A percentile compares a stretch with the other conserved stretches of the same genome.
phyloP scores from a whole-genome alignment of 2,329 filamentous ascomycete genomes.

The Ophiostoma quercus region DNA sequence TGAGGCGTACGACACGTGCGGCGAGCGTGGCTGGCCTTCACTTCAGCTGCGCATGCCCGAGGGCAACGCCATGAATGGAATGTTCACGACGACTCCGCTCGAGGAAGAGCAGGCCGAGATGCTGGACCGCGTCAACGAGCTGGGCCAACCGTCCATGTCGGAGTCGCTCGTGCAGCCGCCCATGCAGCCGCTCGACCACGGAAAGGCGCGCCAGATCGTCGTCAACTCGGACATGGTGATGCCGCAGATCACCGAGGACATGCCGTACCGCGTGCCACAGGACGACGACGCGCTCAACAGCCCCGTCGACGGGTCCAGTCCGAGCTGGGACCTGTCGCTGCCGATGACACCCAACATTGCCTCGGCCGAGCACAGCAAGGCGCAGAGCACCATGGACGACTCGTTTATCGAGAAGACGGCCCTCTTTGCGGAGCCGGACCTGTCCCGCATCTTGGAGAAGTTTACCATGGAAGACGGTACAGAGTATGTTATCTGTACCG shows the following conservation, averaged over 20 bases:
- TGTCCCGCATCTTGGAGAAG: conserved; percentile 23
- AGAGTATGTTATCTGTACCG: conserved; percentile 22
- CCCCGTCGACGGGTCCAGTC: conserved; percentile 19
- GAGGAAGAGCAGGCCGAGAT: conserved; percentile 20
- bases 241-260: conserved; percentile 21
- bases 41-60: conserved; percentile 28
- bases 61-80: conserved; percentile 17
- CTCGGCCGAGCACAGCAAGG: conserved; percentile 6
- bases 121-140: conserved; percentile 10
- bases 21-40: conserved; percentile 29
- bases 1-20: conserved; percentile 29
- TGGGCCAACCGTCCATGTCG: neutral
- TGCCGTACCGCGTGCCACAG: conserved; percentile 26
- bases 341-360: conserved; percentile 19
- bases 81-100: conserved; percentile 22
- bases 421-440: conserved; percentile 23
- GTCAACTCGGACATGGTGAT: conserved; percentile 23
- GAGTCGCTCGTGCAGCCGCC: neutral
- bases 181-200: neutral
- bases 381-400: conserved; percentile 13
- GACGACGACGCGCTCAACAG: conserved; percentile 27
- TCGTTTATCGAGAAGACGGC: conserved; percentile 20
- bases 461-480: conserved; percentile 25
- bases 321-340: conserved; percentile 20
- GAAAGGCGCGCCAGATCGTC: conserved; percentile 16